Evolutionary conservation across 2,329 filamentous ascomycete species (phyloP), one percentile per base, ranked within the genome.

Genomic region (Colletotrichum aenigma): DNA sequence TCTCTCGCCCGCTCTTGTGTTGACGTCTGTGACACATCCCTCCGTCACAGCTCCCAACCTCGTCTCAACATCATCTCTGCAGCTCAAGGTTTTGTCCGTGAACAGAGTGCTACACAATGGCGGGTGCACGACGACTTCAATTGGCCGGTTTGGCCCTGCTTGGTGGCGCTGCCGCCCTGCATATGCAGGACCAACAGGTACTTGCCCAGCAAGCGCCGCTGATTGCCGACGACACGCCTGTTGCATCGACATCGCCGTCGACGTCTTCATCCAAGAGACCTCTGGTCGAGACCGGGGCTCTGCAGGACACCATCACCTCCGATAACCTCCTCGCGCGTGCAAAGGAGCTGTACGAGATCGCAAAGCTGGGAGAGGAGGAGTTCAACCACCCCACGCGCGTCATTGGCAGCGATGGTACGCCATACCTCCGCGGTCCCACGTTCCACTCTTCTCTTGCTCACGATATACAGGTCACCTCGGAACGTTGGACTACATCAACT

Each of bases 351-450:
- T 94, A 90, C 79, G 85, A 89, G 67, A 89, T 94, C 71, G 93
- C 93, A 1, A 86, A 92, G 82, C 85, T 88, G 68, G 88, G 89
- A 13, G 85, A 89, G 76, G 85, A 88, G 3, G 91, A 94, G 77
- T 94, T 92, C 80, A 90, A 90, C 76, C 93, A 93, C 79, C 93
- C 93, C 2, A 95, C 93, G 2, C 89, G 93, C 69, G 93, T 94
- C 26, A 94, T 95, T 78, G 93, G 93, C 34, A 93, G 92, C 77
- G 81, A 89, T 81, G 92, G 91, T 92, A 83, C 71, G 78, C 74
- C 43, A 4, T 30, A 64, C 38, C 32, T 5, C 16, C 6, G 21
- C 34, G 0, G 13, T 52, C 61, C 61, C 71, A 52, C 43, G 43
- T 71, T 55, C 18, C 32, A 71, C 36, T 56, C 69, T 64, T 55